A percentile compares a stretch with the other conserved stretches of the same genome.
Conservation (phyloP, 164 flowering plant genomes). For the Berberis vulgaris region DNA sequence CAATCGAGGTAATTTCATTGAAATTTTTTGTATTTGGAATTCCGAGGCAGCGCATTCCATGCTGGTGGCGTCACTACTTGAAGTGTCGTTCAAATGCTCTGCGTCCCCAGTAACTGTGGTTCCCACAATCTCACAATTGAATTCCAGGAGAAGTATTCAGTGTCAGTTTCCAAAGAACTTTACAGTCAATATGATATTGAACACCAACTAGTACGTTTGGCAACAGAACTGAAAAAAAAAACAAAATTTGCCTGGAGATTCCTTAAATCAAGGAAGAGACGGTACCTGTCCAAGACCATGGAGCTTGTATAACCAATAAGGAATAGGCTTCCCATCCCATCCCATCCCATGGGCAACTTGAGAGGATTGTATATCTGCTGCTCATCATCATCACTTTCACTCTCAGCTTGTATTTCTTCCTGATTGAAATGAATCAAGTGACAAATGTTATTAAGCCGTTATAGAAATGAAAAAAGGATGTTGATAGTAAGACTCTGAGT, state of each 20-base stretch:
- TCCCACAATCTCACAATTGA: constrained; percentile 99
- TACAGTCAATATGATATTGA: too few relatives aligned
- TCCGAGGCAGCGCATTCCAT: constrained; percentile 98
- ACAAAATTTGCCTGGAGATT: too few relatives aligned
- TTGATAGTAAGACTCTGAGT: not conserved
- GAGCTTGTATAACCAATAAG: constrained; percentile 98
- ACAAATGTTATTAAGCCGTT: not conserved
- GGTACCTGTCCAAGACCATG: constrained; percentile 98
- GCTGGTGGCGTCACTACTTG: constrained; percentile 98
- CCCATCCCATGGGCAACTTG: constrained; percentile 98
- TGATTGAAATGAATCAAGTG: constrained; percentile 22
- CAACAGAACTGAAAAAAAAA: too few relatives aligned
- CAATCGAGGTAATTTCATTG: constrained; percentile 89
- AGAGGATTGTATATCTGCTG: constrained; percentile 97
- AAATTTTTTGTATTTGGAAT: constrained; percentile 98
- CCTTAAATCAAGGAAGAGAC: not conserved
- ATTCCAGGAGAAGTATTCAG: constrained; percentile 50
- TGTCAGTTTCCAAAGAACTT: not conserved
- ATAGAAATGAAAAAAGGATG: not conserved
- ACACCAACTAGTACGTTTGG: too few relatives aligned
- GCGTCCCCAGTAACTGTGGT: constrained; percentile 97
- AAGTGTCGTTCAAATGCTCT: constrained; percentile 97
- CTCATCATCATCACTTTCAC: constrained; percentile 96
- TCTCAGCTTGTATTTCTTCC: constrained; percentile 88
- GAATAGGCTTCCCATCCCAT: constrained; percentile 98